These are phyloP conservation scores for Rosa lucieae DNA, from an alignment of 306 rosid species.

Conservation along the genomic window DNA sequence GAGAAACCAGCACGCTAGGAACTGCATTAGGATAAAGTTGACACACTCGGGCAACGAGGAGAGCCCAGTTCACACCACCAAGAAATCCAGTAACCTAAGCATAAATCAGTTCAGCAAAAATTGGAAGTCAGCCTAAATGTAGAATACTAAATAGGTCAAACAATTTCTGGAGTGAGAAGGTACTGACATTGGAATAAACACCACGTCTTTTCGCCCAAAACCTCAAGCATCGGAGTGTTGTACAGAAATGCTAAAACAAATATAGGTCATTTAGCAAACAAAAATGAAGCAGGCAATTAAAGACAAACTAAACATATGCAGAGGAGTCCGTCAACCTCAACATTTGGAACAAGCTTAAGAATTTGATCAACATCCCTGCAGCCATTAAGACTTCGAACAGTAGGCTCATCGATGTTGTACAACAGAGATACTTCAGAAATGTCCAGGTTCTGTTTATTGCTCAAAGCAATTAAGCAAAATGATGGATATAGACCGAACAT, in stretches of 20 bases:
- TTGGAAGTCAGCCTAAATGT: not conserved
- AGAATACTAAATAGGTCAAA: not conserved
- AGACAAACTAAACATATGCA: constrained; percentile 1
- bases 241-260: constrained; percentile 66
- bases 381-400: constrained; percentile 94
- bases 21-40: constrained; percentile 93
- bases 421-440: constrained; percentile 65
- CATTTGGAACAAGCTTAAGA: constrained; percentile 83
- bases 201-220: constrained; percentile 94
- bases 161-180: not conserved
- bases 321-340: constrained; percentile 53
- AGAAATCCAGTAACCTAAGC: constrained; percentile 84
- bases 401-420: constrained; percentile 66
- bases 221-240: constrained; percentile 70
- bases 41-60: constrained; percentile 82
- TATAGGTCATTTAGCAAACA: not conserved
- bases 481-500: not conserved
- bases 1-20: constrained; percentile 90
- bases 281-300: not conserved
- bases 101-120: constrained; percentile 7
- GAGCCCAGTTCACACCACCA: constrained; percentile 96
- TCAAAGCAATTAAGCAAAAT: not conserved
- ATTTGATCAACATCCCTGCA: constrained; percentile 92
- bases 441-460: constrained; percentile 60
- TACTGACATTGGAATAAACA: constrained; percentile 86